phyloP scores from a whole-genome alignment of 371 early-diverging fungal species.

The Lichtheimia hyalospora region DNA sequence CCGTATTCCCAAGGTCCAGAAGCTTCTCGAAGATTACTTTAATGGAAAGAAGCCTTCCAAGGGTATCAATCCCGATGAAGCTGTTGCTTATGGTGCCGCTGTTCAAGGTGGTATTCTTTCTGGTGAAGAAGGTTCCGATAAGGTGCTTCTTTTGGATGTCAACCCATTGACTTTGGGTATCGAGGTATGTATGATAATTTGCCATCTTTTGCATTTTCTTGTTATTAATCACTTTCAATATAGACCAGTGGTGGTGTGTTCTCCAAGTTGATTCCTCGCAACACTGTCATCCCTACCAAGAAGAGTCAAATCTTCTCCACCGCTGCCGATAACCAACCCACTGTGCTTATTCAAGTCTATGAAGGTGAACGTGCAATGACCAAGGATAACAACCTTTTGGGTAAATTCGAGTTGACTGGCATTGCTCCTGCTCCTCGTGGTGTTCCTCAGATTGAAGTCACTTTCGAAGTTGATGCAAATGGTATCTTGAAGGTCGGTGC shows the following conservation, averaged over 20 bases:
- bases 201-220: neutral
- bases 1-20: conserved; percentile 98
- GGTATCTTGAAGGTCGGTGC: conserved; percentile 98
- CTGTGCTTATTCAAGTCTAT: conserved; percentile 96
- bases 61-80: conserved; percentile 99
- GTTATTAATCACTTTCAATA: neutral
- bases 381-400: conserved; percentile 96
- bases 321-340: conserved; percentile 97
- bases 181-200: conserved; percentile 42
- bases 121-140: conserved; percentile 82
- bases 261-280: conserved; percentile 93
- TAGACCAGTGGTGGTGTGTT: conserved; percentile 93
- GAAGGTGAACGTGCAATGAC: conserved; percentile 98
- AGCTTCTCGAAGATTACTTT: conserved; percentile 91
- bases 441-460: conserved; percentile 89
- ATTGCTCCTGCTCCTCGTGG: conserved; percentile 89
- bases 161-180: conserved; percentile 98
- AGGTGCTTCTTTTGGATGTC: conserved; percentile 94
- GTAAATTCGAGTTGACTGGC: conserved; percentile 91
- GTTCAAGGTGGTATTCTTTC: conserved; percentile 98
- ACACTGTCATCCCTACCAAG: conserved; percentile 99
- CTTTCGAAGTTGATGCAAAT: conserved; percentile 98
- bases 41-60: conserved; percentile 92
- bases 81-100: conserved; percentile 99
- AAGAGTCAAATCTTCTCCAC: conserved; percentile 98